A percentile compares a stretch with the other conserved stretches of the same genome.
Evolutionary conservation across 345 rosid species (phyloP).

Genomic region (Rhizophora mangle): DNA sequence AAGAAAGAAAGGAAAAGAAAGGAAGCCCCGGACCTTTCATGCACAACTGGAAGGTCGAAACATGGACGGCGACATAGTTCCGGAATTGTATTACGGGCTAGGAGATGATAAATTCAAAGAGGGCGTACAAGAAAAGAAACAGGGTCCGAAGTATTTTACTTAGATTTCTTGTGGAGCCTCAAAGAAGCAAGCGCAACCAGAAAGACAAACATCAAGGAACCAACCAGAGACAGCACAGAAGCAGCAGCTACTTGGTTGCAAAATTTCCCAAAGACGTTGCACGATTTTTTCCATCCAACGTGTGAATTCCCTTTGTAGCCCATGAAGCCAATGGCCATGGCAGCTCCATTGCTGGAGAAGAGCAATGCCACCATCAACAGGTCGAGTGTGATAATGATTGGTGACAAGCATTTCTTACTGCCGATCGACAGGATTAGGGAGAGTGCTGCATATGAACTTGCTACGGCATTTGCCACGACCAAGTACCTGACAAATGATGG

Average conservation of each 20-base stretch:
- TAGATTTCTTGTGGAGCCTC: slow-evolving; percentile 25
- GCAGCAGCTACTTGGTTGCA: slow-evolving; percentile 47
- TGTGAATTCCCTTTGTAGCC: slow-evolving; percentile 63
- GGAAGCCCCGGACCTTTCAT: too few species aligned
- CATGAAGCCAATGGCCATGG: slow-evolving; percentile 50
- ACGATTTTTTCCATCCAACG: slow-evolving; percentile 56
- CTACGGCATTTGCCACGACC: slow-evolving; percentile 53
- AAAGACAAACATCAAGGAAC: slow-evolving; percentile 41
- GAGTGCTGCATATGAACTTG: slow-evolving; percentile 47
- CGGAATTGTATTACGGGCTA: too few species aligned
- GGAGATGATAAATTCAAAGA: neutral
- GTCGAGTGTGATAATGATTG: slow-evolving; percentile 36
- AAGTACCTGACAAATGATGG: slow-evolving; percentile 35
- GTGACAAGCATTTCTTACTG: slow-evolving; percentile 28
- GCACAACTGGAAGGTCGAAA: too few species aligned
- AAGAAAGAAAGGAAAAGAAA: too few species aligned
- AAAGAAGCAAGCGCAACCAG: slow-evolving; percentile 37
- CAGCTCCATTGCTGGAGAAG: slow-evolving; percentile 56
- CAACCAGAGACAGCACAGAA: slow-evolving; percentile 35
- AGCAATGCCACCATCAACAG: slow-evolving; percentile 51
- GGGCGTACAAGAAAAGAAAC: too few species aligned
- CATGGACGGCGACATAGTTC: too few species aligned
- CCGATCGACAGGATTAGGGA: slow-evolving; percentile 35
- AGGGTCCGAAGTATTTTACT: neutral
- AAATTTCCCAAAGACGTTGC: slow-evolving; percentile 52